A percentile compares a stretch with the other conserved stretches of the same genome.
phyloP scores from a whole-genome alignment of 2,329 filamentous ascomycete species.

The Ciborinia camelliae region DNA sequence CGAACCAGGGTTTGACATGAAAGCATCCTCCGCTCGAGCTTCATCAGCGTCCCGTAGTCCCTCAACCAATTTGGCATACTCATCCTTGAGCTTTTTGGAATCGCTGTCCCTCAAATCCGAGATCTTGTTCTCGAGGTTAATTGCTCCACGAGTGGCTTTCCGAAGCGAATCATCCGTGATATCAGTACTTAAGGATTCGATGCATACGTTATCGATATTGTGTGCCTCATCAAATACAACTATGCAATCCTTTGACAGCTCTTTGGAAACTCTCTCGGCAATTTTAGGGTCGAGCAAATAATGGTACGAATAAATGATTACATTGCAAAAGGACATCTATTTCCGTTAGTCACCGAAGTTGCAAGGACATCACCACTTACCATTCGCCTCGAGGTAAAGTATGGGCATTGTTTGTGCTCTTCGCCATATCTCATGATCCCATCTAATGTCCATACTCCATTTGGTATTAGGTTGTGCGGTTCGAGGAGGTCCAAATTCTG shows the following conservation, averaged over 20 bases:
- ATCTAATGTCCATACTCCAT: slow-evolving; percentile 94
- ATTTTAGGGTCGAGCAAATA: slow-evolving; percentile 98
- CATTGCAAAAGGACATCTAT: slow-evolving; percentile 97
- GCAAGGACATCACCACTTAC: slow-evolving; percentile 44
- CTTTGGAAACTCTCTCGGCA: slow-evolving; percentile 75
- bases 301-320: slow-evolving; percentile 99
- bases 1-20: slow-evolving; percentile 82
- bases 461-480: slow-evolving; percentile 89
- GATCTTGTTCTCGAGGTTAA: slow-evolving; percentile 87
- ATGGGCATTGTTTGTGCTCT: slow-evolving; percentile 93
- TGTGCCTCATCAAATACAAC: slow-evolving; percentile 98
- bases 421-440: slow-evolving; percentile 86
- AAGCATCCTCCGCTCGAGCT: slow-evolving; percentile 86
- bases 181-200: slow-evolving; percentile 94
- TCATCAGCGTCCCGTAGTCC: slow-evolving; percentile 85
- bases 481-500: slow-evolving; percentile 92
- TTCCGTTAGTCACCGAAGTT: slow-evolving; percentile 21
- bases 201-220: slow-evolving; percentile 99
- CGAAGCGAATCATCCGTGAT: slow-evolving; percentile 91
- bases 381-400: slow-evolving; percentile 95
- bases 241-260: slow-evolving; percentile 96
- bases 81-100: slow-evolving; percentile 87
- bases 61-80: slow-evolving; percentile 93
- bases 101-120: slow-evolving; percentile 94
- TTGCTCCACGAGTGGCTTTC: slow-evolving; percentile 85